A percentile compares a stretch with the other conserved stretches of the same genome.
Conservation (phyloP, 495 filamentous ascomycete genomes). For the Entonaema liquescens region DNA sequence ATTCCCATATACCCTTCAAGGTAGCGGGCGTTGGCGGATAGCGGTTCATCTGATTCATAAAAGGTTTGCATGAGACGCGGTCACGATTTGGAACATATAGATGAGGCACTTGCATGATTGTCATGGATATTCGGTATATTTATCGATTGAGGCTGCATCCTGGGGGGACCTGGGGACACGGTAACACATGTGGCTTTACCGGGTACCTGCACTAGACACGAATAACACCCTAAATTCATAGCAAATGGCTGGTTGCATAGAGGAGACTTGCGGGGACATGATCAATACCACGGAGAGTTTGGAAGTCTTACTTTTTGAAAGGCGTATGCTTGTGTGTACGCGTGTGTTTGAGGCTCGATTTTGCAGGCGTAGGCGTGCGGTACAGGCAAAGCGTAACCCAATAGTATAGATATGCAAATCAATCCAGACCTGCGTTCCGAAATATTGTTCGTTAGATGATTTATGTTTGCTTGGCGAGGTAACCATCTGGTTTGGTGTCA, state of each 20-base stretch:
- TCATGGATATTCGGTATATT: conserved; percentile 30
- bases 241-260: conserved; percentile 38
- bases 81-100: conserved; percentile 35
- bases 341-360: conserved; percentile 20
- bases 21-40: conserved; percentile 10
- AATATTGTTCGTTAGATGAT: background rate
- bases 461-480: too few relatives aligned
- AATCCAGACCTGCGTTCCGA: conserved; percentile 16
- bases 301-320: conserved; percentile 14
- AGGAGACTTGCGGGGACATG: conserved; percentile 23
- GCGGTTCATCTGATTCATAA: conserved; percentile 23
- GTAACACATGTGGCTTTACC: conserved; percentile 18
- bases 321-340: conserved; percentile 5
- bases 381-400: conserved; percentile 24
- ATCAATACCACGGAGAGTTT: conserved; percentile 29
- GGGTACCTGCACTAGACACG: conserved; percentile 13
- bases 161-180: conserved; percentile 8
- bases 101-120: conserved; percentile 26
- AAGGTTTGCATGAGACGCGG: conserved; percentile 34
- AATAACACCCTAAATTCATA: conserved; percentile 30
- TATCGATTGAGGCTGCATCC: conserved; percentile 10
- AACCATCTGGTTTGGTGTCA: too few relatives aligned
- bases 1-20: conserved; percentile 14
- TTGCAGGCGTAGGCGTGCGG: conserved; percentile 22
- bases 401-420: conserved; percentile 30